Evolutionary conservation across 169 alveolate species (phyloP).

Genomic region (Pseudocohnilembus persalinus): DNA sequence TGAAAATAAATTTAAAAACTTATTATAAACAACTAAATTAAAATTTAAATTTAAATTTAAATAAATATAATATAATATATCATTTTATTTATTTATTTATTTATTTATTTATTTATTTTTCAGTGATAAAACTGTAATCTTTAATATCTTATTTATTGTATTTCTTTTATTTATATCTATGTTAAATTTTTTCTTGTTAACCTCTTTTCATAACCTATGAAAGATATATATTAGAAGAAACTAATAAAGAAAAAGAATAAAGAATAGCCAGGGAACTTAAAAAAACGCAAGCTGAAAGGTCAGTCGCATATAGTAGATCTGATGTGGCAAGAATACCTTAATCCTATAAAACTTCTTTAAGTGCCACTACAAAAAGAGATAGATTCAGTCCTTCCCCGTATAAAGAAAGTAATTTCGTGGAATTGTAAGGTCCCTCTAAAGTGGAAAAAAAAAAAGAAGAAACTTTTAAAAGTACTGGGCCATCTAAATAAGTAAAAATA

Average conservation of each 20-base stretch:
- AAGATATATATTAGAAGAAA: too few relatives aligned
- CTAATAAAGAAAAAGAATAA: conserved; percentile 42
- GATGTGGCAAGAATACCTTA: conserved; percentile 49
- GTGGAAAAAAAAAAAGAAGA: not conserved
- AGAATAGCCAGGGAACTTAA: conserved; percentile 32
- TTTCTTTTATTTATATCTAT: not conserved
- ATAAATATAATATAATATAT: not conserved
- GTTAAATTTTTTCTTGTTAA: too few relatives aligned
- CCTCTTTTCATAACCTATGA: not conserved
- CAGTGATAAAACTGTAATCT: too few relatives aligned
- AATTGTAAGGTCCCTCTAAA: not conserved
- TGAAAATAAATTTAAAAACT: conserved; percentile 13
- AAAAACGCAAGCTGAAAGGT: conserved; percentile 26
- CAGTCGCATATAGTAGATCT: conserved; percentile 35
- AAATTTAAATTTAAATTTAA: conserved; percentile 6
- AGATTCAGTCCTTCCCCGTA: not conserved
- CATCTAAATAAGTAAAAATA: not conserved
- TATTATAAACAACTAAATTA: conserved; percentile 11
- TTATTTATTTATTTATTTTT: too few relatives aligned
- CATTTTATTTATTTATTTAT: not conserved
- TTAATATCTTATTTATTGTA: too few relatives aligned
- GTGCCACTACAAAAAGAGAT: conserved; percentile 24
- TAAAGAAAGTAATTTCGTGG: not conserved
- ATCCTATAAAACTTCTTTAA: conserved; percentile 35
- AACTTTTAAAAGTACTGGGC: not conserved